A percentile compares a stretch with the other conserved stretches of the same genome.
Evolutionary conservation across 225 moss, liverwort and hornwort species (phyloP).

Genomic region (Takakia lepidozioides): DNA sequence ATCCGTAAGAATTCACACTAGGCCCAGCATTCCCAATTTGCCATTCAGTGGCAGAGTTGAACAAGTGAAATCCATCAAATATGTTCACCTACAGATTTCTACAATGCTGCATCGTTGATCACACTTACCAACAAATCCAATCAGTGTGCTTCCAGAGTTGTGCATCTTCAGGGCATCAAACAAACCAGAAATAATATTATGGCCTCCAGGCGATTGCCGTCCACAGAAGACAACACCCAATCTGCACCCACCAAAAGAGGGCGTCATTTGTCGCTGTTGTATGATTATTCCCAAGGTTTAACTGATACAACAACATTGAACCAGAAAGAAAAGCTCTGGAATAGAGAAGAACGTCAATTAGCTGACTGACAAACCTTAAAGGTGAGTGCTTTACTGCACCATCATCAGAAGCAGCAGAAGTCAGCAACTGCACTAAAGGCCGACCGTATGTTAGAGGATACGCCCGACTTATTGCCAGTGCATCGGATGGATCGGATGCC

Average conservation of each 20-base stretch:
- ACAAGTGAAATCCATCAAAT: too few species aligned
- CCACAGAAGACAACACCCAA: slow-evolving; percentile 92
- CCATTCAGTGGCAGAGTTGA: too few species aligned
- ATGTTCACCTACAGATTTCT: too few species aligned
- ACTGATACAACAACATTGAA: neutral
- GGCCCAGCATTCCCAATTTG: too few species aligned
- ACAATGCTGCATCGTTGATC: too few species aligned
- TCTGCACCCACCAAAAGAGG: slow-evolving; percentile 35
- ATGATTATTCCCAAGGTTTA: too few species aligned
- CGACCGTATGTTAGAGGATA: slow-evolving; percentile 88
- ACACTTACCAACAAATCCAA: slow-evolving; percentile 77
- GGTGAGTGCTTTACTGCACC: slow-evolving; percentile 26
- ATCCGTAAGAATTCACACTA: too few species aligned
- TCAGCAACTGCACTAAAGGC: slow-evolving; percentile 63
- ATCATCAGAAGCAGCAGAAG: slow-evolving; percentile 22
- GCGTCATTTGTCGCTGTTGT: too few species aligned
- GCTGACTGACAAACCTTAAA: slow-evolving; percentile 15
- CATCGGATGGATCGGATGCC: slow-evolving; percentile 82
- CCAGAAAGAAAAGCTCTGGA: neutral
- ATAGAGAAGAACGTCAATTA: neutral
- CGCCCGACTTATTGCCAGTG: slow-evolving; percentile 70
- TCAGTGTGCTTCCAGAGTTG: slow-evolving; percentile 46
- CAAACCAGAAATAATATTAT: slow-evolving; percentile 84
- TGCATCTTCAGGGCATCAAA: slow-evolving; percentile 69
- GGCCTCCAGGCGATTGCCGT: slow-evolving; percentile 96